Conservation (phyloP, 352 stramenopile species). For the Phytophthora tentaculata region DNA sequence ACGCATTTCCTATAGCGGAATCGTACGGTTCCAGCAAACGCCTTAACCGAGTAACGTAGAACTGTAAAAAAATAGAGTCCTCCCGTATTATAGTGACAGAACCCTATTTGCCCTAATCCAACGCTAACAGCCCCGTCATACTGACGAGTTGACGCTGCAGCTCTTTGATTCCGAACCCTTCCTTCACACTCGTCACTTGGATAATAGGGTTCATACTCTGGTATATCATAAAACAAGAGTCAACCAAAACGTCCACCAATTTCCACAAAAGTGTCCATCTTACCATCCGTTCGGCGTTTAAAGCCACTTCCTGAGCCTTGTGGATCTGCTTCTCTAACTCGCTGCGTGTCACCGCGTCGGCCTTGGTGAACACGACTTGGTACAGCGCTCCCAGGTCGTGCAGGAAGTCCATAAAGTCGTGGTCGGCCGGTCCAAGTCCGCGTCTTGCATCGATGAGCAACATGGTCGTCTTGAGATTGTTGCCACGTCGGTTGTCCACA, state of each 20-base stretch:
- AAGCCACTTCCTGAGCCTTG: constrained; percentile 53
- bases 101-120: background rate
- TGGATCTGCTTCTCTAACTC: constrained; percentile 61
- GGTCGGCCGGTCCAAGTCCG: constrained; percentile 76
- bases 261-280: background rate
- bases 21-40: constrained; percentile 41
- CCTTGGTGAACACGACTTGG: constrained; percentile 93
- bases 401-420: constrained; percentile 91
- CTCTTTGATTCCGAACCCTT: constrained; percentile 77
- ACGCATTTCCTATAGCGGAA: constrained; percentile 38
- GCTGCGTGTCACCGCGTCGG: constrained; percentile 59
- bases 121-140: constrained; percentile 58
- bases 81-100: constrained; percentile 3
- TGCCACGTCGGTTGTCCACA: constrained; percentile 61
- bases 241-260: constrained; percentile 1
- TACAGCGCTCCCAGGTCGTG: constrained; percentile 83
- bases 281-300: constrained; percentile 63
- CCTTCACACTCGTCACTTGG: constrained; percentile 80
- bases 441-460: constrained; percentile 83
- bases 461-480: constrained; percentile 81
- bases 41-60: constrained; percentile 6
- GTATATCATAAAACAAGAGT: background rate
- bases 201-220: constrained; percentile 87
- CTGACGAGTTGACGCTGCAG: constrained; percentile 77
- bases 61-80: constrained; percentile 20